Evolutionary conservation across 768 basidiomycete species (phyloP), one percentile per base, ranked within the genome.

Genomic region (Lepiota brunneoincarnata): DNA sequence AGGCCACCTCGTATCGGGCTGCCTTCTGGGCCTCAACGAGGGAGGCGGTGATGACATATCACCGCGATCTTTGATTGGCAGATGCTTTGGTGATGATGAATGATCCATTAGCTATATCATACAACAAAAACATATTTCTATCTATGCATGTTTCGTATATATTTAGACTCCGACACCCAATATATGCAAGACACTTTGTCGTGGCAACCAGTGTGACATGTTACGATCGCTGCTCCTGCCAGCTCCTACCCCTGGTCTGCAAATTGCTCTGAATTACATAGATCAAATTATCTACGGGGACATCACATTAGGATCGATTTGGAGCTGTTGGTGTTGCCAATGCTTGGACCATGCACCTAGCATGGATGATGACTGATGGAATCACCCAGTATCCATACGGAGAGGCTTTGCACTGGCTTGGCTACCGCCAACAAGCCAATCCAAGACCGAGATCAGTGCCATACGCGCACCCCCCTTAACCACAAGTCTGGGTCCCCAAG

Each of bases 21-120:
- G 46, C 73, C 74, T 47, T 68, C 69, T 44, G 64, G 69, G 1
- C 71, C 71, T 43, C 64, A 60, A 63, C 59, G 55, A 54, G 40
- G 51, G 53, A 60, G 43, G 45, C 28, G 43, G 52, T 51, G 51
- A 37, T 48, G 49, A 44, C 36, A 46, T 43, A 40, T 31, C 20
- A n/a, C 41, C 48, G 38, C 17, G 41, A 23, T 31, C 24, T 37
- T 51, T 54, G 38, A 54, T 54, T 48, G 53, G 39, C 45, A 54
- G 45, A 54, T 54, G 45, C 6, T 31, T n/a, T n/a, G n/a, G n/a
- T n/a, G n/a, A n/a, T n/a, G n/a, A n/a, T n/a, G n/a, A n/a, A n/a
- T n/a, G n/a, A n/a, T n/a, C n/a, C n/a, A n/a, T n/a, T n/a, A n/a
- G n/a, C n/a, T n/a, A n/a, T n/a, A n/a, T n/a, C n/a, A n/a, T n/a